Evolutionary conservation across 2,329 filamentous ascomycete genomes (phyloP).

Genomic region (Cercospora nicotianae): DNA sequence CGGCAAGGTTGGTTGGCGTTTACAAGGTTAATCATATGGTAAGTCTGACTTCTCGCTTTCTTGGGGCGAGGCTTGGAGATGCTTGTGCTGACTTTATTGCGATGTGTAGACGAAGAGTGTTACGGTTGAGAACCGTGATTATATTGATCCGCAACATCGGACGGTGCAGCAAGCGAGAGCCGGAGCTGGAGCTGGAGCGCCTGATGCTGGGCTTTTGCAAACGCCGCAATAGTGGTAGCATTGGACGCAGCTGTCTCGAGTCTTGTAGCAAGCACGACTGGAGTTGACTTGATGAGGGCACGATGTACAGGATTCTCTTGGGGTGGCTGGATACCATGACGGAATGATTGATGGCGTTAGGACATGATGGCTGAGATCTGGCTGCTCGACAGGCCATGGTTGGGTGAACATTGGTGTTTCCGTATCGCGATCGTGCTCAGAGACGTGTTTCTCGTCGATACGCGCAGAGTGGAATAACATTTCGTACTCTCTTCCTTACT

Average conservation of each 20-base stretch:
- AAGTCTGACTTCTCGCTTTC: conserved; percentile 30
- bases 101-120: conserved; percentile 52
- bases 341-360: not conserved
- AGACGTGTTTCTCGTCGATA: not conserved
- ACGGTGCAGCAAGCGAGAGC: conserved; percentile 9
- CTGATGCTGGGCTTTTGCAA: not conserved
- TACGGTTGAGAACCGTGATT: conserved; percentile 54
- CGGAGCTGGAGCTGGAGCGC: not conserved
- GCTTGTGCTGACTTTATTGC: not conserved
- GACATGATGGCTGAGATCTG: not conserved
- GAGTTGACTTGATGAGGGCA: not conserved
- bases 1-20: conserved; percentile 89
- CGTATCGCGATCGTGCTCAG: not conserved
- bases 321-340: not conserved
- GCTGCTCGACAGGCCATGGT: not conserved
- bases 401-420: not conserved
- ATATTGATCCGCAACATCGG: conserved; percentile 36
- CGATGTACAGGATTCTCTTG: not conserved
- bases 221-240: conserved; percentile 1
- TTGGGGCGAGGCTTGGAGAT: not conserved
- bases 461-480: not conserved
- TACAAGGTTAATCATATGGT: conserved; percentile 99
- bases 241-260: not conserved
- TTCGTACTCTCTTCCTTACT: not conserved
- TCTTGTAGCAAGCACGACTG: not conserved